These are phyloP conservation scores for Volvox reticuliferus DNA, from an alignment of 139 green algal species.

Conservation along the genomic window DNA sequence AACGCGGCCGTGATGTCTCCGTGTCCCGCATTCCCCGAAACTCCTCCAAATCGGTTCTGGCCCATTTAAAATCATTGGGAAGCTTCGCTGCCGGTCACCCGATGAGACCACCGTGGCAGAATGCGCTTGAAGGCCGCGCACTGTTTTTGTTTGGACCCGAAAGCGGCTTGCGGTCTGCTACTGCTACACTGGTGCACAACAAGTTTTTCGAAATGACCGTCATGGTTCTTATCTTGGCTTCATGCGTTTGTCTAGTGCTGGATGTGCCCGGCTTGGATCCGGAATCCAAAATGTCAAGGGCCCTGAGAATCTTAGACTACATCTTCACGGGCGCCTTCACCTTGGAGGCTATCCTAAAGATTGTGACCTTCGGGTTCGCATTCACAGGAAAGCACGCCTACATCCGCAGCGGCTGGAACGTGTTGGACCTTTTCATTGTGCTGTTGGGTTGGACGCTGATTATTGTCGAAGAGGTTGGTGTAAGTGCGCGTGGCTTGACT, in stretches of 20 bases:
- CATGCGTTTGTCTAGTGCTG: conserved; percentile 70
- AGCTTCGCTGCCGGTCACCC: background rate
- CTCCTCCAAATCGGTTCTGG: background rate
- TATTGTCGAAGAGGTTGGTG: background rate
- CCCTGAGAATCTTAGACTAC: conserved; percentile 56
- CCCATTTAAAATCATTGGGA: background rate
- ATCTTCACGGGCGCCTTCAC: conserved; percentile 73
- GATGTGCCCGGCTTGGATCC: conserved; percentile 65
- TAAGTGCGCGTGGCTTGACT: background rate
- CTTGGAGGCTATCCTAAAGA: conserved; percentile 78
- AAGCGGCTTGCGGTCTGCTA: conserved; percentile 54
- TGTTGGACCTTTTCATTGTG: conserved; percentile 57
- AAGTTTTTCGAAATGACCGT: conserved; percentile 71
- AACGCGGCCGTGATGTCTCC: background rate
- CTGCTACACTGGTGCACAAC: conserved; percentile 52
- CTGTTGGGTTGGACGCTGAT: conserved; percentile 48
- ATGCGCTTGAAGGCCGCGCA: background rate
- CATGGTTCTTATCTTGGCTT: conserved; percentile 73
- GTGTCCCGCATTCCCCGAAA: background rate
- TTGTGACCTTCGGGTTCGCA: conserved; percentile 71
- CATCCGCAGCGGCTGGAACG: conserved; percentile 78
- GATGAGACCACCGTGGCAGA: background rate
- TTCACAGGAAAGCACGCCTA: conserved; percentile 70
- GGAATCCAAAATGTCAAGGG: conserved; percentile 43
- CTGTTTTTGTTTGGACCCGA: conserved; percentile 58